Base-by-base conservation (phyloP, 495 filamentous ascomycete genomes). In the Astrocystis sublimbata region DNA sequence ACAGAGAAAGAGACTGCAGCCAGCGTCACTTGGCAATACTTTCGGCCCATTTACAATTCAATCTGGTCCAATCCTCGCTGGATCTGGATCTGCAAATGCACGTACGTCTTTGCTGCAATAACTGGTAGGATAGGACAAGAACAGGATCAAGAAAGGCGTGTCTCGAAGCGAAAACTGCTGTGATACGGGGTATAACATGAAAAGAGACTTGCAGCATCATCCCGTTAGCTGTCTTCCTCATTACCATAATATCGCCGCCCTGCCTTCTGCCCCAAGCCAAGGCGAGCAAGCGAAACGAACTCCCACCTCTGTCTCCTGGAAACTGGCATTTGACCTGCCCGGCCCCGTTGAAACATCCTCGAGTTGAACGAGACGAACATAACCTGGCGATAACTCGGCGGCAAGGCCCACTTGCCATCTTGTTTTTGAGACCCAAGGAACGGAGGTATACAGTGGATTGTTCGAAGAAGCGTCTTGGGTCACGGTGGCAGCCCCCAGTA, bases 151-250 rank as follows among this genome's bases (percentile, higher is more conserved):
- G n/a, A n/a, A n/a, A n/a, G 59, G 63, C 47, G 42, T 66, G 65
- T 52, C 65, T 68, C 67, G 62, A 60, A 66, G 62, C 62, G 70
- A n/a, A n/a, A n/a, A n/a, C n/a, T n/a, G n/a, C n/a, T n/a, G n/a
- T 72, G 38, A 65, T 65, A 72, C 70, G 58, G 65, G 58, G 61
- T 72, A 70, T 70, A 72, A 72, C 70, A 66, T 63, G 63, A 65
- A 70, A n/a, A 68, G 43, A 54, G 58, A 66, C 67, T 68, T 70
- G 65, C 68, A 70, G 70, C 61, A 33, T n/a, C n/a, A n/a, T 72
- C 60, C 57, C 64, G 64, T 64, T 60, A n/a, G 65, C 61, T 61
- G 62, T 65, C 58, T 46, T 62, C 51, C 56, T 61, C 36, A 58
- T 38, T 45, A 36, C 54, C 52, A 58, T 41, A 58, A 43, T 45